Evolutionary conservation across 805 yeast species (phyloP).

Genomic region (Candida boidinii): DNA sequence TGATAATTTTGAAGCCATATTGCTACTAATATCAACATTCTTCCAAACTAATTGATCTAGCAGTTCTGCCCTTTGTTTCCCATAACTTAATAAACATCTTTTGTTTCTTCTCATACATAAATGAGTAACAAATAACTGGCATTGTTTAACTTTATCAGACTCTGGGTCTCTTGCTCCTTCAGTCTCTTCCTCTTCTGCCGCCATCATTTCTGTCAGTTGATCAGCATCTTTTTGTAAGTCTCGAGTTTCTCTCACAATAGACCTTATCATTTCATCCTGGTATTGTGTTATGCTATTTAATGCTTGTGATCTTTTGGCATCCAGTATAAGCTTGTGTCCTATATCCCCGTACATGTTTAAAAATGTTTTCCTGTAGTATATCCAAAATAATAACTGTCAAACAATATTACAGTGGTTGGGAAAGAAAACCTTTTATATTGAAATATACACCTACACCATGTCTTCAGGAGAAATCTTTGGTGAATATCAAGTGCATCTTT

Average conservation of each 20-base stretch:
- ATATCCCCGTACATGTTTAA: constrained; percentile 85
- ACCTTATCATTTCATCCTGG: constrained; percentile 62
- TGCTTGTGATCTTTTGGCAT: constrained; percentile 71
- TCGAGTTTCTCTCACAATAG: constrained; percentile 61
- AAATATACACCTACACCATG: too few relatives aligned
- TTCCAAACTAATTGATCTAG: constrained; percentile 69
- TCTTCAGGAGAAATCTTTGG: too few relatives aligned
- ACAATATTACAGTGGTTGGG: too few relatives aligned
- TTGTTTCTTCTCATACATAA: constrained; percentile 82
- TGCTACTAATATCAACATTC: constrained; percentile 40
- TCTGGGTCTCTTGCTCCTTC: too few relatives aligned
- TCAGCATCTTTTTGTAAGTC: constrained; percentile 55
- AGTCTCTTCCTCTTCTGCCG: constrained; percentile 13
- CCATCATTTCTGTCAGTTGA: constrained; percentile 25
- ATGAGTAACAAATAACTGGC: constrained; percentile 62
- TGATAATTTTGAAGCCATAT: constrained; percentile 43
- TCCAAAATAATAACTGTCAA: too few relatives aligned
- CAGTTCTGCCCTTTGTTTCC: constrained; percentile 58
- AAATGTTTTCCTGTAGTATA: too few relatives aligned
- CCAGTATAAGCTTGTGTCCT: constrained; percentile 75
- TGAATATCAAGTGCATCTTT: too few relatives aligned
- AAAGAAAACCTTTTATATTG: too few relatives aligned
- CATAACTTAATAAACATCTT: constrained; percentile 81
- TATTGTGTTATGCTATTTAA: constrained; percentile 61
- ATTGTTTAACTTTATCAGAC: constrained; percentile 41